Percentiles rank a stretch among this genome's conserved stretches.
Evolutionary conservation across 23 red algal species (phyloP).

Genomic region (Gracilaria gracilis): DNA sequence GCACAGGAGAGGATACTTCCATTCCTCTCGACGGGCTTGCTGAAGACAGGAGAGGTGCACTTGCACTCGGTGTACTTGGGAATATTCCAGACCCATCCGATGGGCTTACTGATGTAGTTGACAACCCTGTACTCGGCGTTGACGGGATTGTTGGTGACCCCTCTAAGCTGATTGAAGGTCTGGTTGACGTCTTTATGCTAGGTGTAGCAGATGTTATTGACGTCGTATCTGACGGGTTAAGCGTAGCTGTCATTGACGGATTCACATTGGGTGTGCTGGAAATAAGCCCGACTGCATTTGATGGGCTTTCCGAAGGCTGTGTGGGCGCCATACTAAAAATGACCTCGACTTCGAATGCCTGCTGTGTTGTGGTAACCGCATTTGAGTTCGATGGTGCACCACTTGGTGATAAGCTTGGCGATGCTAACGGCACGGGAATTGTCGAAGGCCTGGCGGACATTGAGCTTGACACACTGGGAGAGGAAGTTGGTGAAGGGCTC

Average conservation of each 20-base stretch:
- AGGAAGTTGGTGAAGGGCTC: conserved; percentile 11
- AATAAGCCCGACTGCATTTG: neutral
- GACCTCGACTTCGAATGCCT: neutral
- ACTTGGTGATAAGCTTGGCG: neutral
- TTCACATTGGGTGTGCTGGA: neutral
- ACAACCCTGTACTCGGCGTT: too few species aligned
- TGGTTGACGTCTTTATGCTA: neutral
- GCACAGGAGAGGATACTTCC: neutral
- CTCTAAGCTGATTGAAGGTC: too few species aligned
- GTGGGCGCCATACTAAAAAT: neutral
- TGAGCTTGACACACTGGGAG: neutral
- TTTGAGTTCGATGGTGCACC: too few species aligned
- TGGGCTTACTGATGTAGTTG: too few species aligned
- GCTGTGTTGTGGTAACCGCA: too few species aligned
- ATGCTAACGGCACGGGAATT: neutral
- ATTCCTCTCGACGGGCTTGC: neutral
- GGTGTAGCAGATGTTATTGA: neutral
- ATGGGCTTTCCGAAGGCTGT: neutral
- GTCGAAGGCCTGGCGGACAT: neutral
- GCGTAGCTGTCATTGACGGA: neutral
- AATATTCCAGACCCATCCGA: too few species aligned
- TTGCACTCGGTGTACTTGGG: too few species aligned
- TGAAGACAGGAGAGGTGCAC: too few species aligned
- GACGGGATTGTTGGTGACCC: too few species aligned
- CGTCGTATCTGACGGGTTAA: neutral